phyloP scores from a whole-genome alignment of 257 asterid genomes.

The Apocynum venetum region DNA sequence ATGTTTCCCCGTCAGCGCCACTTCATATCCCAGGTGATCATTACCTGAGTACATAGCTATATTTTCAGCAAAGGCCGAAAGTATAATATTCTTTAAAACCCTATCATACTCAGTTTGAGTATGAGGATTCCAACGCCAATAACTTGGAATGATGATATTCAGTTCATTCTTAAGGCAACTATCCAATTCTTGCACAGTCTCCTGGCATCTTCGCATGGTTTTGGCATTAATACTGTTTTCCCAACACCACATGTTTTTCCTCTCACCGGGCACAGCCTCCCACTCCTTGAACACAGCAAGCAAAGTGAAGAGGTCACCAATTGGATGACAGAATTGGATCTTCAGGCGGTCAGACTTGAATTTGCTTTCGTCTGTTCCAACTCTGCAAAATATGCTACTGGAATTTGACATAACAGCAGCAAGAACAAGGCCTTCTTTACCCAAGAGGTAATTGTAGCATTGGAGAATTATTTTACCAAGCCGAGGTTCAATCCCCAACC shows the following conservation, averaged over 20 bases:
- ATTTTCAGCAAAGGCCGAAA: conserved; percentile 74
- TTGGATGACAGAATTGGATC: conserved; percentile 83
- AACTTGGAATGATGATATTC: conserved; percentile 55
- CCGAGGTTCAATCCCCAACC: conserved; percentile 92
- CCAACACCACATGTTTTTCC: conserved; percentile 84
- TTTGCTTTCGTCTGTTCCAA: conserved; percentile 67
- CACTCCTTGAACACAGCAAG: conserved; percentile 88
- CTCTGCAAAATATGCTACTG: conserved; percentile 87
- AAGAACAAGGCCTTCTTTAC: conserved; percentile 86
- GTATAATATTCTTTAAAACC: conserved; percentile 52
- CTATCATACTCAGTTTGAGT: conserved; percentile 43
- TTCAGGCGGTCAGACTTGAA: conserved; percentile 73
- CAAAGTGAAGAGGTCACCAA: conserved; percentile 89
- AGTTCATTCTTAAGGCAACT: conserved; percentile 68
- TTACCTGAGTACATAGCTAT: conserved; percentile 92
- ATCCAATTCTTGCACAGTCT: conserved; percentile 70
- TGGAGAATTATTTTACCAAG: conserved; percentile 76
- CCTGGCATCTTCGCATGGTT: conserved; percentile 86
- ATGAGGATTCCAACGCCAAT: conserved; percentile 78
- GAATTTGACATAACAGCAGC: conserved; percentile 93
- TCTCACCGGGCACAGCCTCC: conserved; percentile 54
- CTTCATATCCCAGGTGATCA: conserved; percentile 89
- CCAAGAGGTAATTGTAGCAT: conserved; percentile 52
- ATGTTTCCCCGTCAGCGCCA: conserved; percentile 68
- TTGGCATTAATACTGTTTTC: conserved; percentile 89